A percentile compares a stretch with the other conserved stretches of the same genome.
Conservation (phyloP, 257 asterid genomes). For the Forsythia suspensa region DNA sequence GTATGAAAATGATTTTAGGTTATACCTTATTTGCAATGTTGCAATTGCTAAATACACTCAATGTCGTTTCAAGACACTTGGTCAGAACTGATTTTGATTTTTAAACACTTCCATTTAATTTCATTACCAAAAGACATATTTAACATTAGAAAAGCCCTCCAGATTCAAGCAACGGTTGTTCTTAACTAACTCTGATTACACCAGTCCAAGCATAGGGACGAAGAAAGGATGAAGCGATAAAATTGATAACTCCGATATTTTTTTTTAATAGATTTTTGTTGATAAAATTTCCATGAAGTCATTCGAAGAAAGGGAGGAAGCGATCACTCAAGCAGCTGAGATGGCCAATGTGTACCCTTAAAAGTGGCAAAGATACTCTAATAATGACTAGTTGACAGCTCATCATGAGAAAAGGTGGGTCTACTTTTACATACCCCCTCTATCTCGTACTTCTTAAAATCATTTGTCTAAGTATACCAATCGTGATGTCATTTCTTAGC, state of each 20-base stretch:
- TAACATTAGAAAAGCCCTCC: not conserved
- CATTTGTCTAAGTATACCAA: not conserved
- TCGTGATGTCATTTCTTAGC: not conserved
- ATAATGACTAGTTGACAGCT: constrained; percentile 90
- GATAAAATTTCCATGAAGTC: constrained; percentile 75
- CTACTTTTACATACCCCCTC: not conserved
- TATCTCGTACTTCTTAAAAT: not conserved
- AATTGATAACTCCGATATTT: not conserved
- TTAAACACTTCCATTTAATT: not conserved
- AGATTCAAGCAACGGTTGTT: not conserved
- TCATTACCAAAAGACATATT: not conserved
- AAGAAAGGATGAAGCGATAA: too few relatives aligned
- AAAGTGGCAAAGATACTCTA: constrained; percentile 71
- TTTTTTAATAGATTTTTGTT: constrained; percentile 66
- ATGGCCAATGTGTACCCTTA: constrained; percentile 72
- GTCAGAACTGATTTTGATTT: not conserved
- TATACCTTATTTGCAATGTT: not conserved
- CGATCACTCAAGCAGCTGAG: constrained; percentile 66
- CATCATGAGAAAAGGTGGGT: constrained; percentile 88
- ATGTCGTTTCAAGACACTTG: not conserved
- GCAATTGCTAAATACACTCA: not conserved
- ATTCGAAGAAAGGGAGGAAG: constrained; percentile 78
- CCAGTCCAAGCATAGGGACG: not conserved
- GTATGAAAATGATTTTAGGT: not conserved
- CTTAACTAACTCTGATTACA: not conserved